Evolutionary conservation across 208 protist genomes (phyloP).

Genomic region (Balamuthia mandrillaris): DNA sequence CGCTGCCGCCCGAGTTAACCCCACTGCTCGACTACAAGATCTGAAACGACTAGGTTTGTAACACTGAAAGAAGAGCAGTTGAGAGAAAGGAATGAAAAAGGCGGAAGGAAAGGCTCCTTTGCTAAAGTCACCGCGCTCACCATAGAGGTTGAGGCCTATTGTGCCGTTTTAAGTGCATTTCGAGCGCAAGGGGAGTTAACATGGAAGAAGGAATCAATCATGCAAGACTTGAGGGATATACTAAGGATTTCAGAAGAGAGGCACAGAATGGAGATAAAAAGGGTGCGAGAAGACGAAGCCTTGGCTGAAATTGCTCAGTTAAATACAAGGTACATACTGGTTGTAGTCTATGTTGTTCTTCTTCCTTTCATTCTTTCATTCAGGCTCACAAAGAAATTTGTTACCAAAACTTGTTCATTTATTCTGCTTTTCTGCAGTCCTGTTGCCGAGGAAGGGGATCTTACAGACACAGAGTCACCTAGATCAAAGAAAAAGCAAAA

Average conservation of each 20-base stretch:
- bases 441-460: not conserved
- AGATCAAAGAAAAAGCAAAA: not conserved
- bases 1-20: no score
- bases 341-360: not conserved
- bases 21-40: no score
- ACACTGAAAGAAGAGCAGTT: no score
- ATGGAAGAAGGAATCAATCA: conserved; percentile 24
- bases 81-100: no score
- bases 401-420: not conserved
- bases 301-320: not conserved
- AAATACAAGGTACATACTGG: not conserved
- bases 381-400: not conserved
- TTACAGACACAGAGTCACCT: not conserved
- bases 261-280: conserved; percentile 37
- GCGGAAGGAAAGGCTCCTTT: no score
- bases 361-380: not conserved
- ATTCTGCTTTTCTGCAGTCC: not conserved
- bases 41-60: no score
- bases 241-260: not conserved
- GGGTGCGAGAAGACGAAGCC: conserved; percentile 7
- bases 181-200: conserved; percentile 29
- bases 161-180: conserved; percentile 17
- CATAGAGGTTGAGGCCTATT: conserved; percentile 34
- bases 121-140: no score
- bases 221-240: conserved; percentile 5